Evolutionary conservation across 2,329 filamentous ascomycete species (phyloP).

Genomic region (Stemphylium lycopersici): DNA sequence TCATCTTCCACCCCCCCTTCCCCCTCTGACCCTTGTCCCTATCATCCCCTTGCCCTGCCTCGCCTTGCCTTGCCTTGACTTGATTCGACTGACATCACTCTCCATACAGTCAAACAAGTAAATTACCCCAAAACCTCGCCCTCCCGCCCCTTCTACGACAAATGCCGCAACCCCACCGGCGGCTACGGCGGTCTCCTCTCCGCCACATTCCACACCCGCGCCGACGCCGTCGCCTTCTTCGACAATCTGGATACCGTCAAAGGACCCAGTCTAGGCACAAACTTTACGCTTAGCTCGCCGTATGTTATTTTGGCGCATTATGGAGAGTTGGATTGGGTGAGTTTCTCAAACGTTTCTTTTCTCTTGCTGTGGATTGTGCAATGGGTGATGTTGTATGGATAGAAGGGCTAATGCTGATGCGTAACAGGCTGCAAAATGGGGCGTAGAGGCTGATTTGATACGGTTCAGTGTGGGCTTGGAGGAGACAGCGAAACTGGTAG

Average conservation of each 20-base stretch:
- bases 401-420: too few species aligned
- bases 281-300: conserved; percentile 91
- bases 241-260: conserved; percentile 88
- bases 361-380: background rate
- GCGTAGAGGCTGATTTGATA: conserved; percentile 80
- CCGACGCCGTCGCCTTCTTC: conserved; percentile 80
- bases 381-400: too few species aligned
- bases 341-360: conserved; percentile 27
- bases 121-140: conserved; percentile 85
- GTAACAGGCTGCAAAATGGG: conserved; percentile 75
- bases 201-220: conserved; percentile 73
- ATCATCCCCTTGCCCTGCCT: too few species aligned
- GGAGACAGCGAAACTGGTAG: conserved; percentile 69
- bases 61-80: too few species aligned
- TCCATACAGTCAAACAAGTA: conserved; percentile 69
- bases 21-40: background rate
- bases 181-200: conserved; percentile 92
- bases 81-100: too few species aligned
- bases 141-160: conserved; percentile 76
- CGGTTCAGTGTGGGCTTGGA: conserved; percentile 91
- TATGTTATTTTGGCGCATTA: conserved; percentile 95
- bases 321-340: conserved; percentile 84
- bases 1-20: background rate
- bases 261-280: conserved; percentile 92
- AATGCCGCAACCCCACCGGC: conserved; percentile 72